These are phyloP conservation scores for Globisporangium abappressorium DNA, from an alignment of 352 stramenopile species.

Conservation along the genomic window DNA sequence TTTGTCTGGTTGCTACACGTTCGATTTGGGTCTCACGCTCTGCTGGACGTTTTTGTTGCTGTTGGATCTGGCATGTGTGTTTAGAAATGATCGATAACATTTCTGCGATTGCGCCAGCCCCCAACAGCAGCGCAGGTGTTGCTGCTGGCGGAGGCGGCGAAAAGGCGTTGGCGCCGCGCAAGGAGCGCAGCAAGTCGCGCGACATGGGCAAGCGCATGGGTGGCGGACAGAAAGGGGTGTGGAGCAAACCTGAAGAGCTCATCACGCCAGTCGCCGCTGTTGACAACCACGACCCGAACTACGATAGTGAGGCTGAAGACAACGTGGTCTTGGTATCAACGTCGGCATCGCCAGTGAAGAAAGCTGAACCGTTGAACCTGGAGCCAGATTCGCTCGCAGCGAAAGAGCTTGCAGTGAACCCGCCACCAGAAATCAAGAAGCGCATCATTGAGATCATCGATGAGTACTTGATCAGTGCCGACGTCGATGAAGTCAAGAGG, in stretches of 20 bases:
- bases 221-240: constrained; percentile 83
- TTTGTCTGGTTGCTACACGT: background rate
- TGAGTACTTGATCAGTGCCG: constrained; percentile 87
- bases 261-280: constrained; percentile 53
- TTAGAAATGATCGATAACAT: constrained; percentile 16
- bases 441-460: constrained; percentile 86
- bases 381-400: constrained; percentile 63
- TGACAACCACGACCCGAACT: constrained; percentile 92
- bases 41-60: background rate
- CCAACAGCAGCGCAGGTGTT: constrained; percentile 14
- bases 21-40: background rate
- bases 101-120: background rate
- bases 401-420: constrained; percentile 77
- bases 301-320: constrained; percentile 89
- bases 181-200: constrained; percentile 84
- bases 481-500: constrained; percentile 88
- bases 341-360: constrained; percentile 38
- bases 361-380: constrained; percentile 41
- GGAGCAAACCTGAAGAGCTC: constrained; percentile 76
- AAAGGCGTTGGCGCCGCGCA: constrained; percentile 54
- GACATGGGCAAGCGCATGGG: constrained; percentile 86
- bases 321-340: constrained; percentile 86
- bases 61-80: background rate
- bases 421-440: constrained; percentile 86
- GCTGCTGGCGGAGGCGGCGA: constrained; percentile 32